Conservation (phyloP, 495 filamentous ascomycete genomes). For the Neurospora sublineolata region DNA sequence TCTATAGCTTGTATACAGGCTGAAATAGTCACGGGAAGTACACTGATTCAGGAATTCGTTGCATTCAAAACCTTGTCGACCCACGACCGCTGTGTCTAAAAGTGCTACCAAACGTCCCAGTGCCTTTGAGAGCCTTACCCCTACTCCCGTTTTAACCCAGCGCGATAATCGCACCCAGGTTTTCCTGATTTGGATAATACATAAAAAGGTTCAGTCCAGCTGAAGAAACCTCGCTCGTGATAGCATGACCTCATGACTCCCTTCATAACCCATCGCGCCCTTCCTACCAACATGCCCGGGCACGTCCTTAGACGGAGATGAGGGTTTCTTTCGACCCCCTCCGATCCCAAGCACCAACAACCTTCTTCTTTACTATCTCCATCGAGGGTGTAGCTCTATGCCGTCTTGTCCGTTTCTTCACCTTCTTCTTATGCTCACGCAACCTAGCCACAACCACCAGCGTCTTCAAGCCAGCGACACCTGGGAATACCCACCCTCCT, state of each 20-base stretch:
- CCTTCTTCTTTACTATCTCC: slow-evolving; percentile 3
- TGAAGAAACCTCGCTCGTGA: not conserved
- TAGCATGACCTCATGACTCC: not conserved
- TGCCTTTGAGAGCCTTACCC: not conserved
- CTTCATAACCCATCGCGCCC: not conserved
- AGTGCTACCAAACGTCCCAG: not conserved
- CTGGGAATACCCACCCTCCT: not conserved
- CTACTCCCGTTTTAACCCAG: not conserved
- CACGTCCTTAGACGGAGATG: not conserved
- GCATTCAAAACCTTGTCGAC: not conserved
- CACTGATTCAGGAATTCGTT: not conserved
- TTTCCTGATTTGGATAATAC: not conserved
- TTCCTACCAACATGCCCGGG: not conserved
- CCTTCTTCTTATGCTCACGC: not conserved
- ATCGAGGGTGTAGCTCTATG: not conserved
- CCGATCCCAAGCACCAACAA: slow-evolving; percentile 4
- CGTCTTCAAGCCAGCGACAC: not conserved
- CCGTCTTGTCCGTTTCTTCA: not conserved
- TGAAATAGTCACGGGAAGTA: not conserved
- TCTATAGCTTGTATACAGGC: not conserved
- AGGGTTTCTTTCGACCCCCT: not conserved
- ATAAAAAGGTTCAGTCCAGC: not conserved
- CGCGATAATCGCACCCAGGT: not conserved
- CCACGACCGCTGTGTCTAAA: not conserved
- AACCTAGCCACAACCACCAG: not conserved